Base-by-base conservation (phyloP, 2,329 filamentous ascomycete genomes). In the Esteya vermicola region DNA sequence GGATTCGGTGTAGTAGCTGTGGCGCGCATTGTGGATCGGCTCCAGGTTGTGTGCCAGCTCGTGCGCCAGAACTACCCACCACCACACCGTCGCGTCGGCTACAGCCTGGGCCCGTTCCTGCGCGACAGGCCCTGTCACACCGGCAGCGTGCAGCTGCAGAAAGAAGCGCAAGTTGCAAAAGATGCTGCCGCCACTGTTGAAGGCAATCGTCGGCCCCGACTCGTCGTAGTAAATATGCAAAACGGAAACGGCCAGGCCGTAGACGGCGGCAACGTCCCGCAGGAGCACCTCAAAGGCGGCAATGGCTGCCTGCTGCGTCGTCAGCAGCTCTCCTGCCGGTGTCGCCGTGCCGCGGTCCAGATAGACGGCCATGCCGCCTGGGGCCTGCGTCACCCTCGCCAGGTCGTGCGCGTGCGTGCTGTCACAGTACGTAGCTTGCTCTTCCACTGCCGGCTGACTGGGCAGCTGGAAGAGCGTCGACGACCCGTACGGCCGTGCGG, bases 111-210 rank as follows among this genome's bases (percentile, higher is more conserved):
- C 26, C 3, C 13, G 30, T 3, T 6, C 9, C 21, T 26, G 9
- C 4, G 2, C 21, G 13, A 7, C 21, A 6, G 13, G 14, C 13
- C n/a, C 34, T 19, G 28, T 13, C 36, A 75, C 57, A 46, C 65
- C 58, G 13, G 61, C 52, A 33, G 74, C 65, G 53, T 96, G 89
- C 25, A 95, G 60, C 52, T 89, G 78, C 44, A 81, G 61, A 57
- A 88, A 96, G 64, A 85, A 94, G 16, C 84, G 71, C 47, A 93
- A 71, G 54, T 98, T 98, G 67, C 86, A 95, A 63, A 96, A 98
- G 23, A 98, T 73, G 51, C 81, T 85, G 28, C 89, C 88, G 30
- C 70, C 75, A 9, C 74, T 72, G 56, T 98, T 98, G 67, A 98
- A 98, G 0, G 89, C 91, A 46, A 98, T 94, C 0, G 85, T 88